Evolutionary conservation across 768 basidiomycete genomes (phyloP).

Genomic region (Boletus edulis): DNA sequence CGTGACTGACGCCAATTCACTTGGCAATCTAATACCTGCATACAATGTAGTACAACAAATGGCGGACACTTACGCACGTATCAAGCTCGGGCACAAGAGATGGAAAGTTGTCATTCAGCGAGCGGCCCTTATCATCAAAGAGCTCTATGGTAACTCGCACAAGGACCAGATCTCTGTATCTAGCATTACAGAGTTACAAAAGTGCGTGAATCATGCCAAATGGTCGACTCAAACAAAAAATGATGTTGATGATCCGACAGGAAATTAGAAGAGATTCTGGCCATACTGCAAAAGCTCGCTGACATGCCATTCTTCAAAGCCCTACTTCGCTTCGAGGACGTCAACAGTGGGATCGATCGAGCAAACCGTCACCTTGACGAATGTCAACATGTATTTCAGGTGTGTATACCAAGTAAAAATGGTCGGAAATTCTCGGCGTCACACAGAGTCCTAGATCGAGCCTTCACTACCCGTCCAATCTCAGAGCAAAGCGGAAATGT

Average conservation of each 20-base stretch:
- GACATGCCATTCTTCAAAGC: slow-evolving; percentile 6
- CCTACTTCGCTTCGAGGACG: not conserved
- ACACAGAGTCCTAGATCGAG: not conserved
- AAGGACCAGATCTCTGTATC: not conserved
- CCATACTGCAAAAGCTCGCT: not conserved
- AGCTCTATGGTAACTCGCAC: not conserved
- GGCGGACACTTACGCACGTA: not conserved
- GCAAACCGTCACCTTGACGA: not conserved
- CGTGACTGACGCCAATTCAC: not conserved
- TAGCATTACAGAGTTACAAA: not conserved
- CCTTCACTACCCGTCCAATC: not conserved
- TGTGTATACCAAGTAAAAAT: not conserved
- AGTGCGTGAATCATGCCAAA: not conserved
- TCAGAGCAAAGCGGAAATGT: not conserved
- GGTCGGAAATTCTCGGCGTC: not conserved
- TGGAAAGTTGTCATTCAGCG: slow-evolving; percentile 3
- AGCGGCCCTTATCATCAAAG: not conserved
- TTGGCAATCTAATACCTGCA: not conserved
- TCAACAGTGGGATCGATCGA: not conserved
- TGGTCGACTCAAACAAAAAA: too few relatives aligned
- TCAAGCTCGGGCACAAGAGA: not conserved
- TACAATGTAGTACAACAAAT: not conserved
- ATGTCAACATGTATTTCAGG: not conserved
- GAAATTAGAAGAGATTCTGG: slow-evolving; percentile 1
- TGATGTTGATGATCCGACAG: not conserved